A percentile compares a stretch with the other conserved stretches of the same genome.
These are phyloP conservation scores for Verticillium zaregamsianum DNA, from an alignment of 2,329 filamentous ascomycete genomes.

Conservation along the genomic window DNA sequence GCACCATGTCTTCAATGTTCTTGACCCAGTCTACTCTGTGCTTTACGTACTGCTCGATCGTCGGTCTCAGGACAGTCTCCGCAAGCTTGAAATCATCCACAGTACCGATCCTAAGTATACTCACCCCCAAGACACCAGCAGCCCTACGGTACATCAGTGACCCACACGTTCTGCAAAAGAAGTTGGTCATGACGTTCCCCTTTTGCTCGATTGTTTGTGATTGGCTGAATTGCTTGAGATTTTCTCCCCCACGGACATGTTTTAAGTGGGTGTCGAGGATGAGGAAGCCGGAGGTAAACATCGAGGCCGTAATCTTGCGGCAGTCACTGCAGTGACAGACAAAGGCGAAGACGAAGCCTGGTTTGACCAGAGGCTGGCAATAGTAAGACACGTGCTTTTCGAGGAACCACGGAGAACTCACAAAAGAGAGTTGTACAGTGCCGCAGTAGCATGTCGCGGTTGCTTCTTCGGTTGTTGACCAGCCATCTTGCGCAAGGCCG, in stretches of 20 bases:
- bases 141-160: slow-evolving; percentile 28
- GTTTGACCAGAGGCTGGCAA: slow-evolving; percentile 36
- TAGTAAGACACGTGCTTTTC: no score
- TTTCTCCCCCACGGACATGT: slow-evolving; percentile 47
- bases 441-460: slow-evolving; percentile 58
- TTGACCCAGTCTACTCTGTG: slow-evolving; percentile 46
- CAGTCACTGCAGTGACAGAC: slow-evolving; percentile 60
- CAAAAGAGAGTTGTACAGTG: slow-evolving; percentile 49
- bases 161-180: no score
- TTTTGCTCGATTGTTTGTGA: slow-evolving; percentile 36
- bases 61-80: slow-evolving; percentile 52
- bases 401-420: slow-evolving; percentile 23
- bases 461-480: slow-evolving; percentile 40
- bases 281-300: slow-evolving; percentile 39
- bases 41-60: slow-evolving; percentile 47
- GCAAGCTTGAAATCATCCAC: slow-evolving; percentile 57
- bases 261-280: background rate
- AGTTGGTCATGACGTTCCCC: slow-evolving; percentile 51
- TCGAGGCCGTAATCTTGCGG: slow-evolving; percentile 58
- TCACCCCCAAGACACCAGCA: slow-evolving; percentile 35
- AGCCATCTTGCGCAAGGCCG: slow-evolving; percentile 33
- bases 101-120: slow-evolving; percentile 52
- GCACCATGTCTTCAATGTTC: background rate
- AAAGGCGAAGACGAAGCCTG: slow-evolving; percentile 44
- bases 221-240: slow-evolving; percentile 44